A percentile compares a stretch with the other conserved stretches of the same genome.
These are phyloP conservation scores for rapeseed (Brassica napus) DNA, from an alignment of 345 rosid species.

Conservation along the genomic window DNA sequence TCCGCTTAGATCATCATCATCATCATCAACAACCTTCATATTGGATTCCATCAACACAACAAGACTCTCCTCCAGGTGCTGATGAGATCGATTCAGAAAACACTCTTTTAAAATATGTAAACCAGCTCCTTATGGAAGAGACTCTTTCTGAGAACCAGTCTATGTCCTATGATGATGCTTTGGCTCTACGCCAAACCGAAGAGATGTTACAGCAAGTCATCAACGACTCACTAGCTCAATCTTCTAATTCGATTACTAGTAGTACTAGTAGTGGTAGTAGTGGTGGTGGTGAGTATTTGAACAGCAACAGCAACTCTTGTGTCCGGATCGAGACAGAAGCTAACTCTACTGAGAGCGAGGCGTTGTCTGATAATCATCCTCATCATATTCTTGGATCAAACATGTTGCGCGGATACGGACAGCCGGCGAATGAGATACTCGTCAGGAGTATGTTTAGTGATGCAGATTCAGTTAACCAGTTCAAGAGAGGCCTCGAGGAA, in stretches of 20 bases:
- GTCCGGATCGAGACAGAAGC: constrained; percentile 20
- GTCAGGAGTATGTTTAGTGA: constrained; percentile 59
- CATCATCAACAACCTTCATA: constrained; percentile 5
- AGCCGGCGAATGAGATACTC: constrained; percentile 48
- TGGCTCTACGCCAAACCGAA: constrained; percentile 67
- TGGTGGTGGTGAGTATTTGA: constrained; percentile 23
- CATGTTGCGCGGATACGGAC: constrained; percentile 26
- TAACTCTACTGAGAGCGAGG: constrained; percentile 35
- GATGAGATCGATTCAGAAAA: constrained; percentile 53
- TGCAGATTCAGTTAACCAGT: constrained; percentile 57
- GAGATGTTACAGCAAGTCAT: constrained; percentile 59
- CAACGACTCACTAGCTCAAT: constrained; percentile 42
- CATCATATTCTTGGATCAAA: background rate
- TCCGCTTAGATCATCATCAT: background rate
- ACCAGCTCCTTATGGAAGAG: constrained; percentile 76
- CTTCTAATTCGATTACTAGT: constrained; percentile 30
- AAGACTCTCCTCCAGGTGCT: constrained; percentile 37
- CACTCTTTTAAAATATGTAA: constrained; percentile 57
- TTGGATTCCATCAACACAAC: constrained; percentile 23
- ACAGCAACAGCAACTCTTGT: constrained; percentile 12
- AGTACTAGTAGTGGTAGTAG: constrained; percentile 30
- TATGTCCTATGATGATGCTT: constrained; percentile 49
- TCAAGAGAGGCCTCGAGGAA: constrained; percentile 75
- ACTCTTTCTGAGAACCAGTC: constrained; percentile 54
- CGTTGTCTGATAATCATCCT: background rate